Evolutionary conservation across 2,329 filamentous ascomycete species (phyloP).

Genomic region (Trichoderma hamatum): DNA sequence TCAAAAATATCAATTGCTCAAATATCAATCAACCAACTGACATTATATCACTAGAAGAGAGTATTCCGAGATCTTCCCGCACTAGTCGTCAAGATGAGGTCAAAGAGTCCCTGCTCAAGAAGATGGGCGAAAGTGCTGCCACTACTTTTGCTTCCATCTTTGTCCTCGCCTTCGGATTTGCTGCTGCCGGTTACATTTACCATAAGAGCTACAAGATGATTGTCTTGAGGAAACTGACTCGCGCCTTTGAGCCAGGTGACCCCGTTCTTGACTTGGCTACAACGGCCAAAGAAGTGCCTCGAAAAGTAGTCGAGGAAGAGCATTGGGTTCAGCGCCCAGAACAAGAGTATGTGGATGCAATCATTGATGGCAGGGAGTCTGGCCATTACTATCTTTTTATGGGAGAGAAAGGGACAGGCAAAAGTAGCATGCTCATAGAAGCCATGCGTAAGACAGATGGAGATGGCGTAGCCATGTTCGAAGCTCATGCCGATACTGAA

Average conservation of each 20-base stretch:
- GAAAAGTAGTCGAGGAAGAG: conserved; percentile 45
- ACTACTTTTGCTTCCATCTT: conserved; percentile 76
- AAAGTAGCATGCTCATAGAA: conserved; percentile 93
- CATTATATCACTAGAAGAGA: neutral
- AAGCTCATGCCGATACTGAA: conserved; percentile 91
- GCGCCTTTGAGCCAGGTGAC: conserved; percentile 89
- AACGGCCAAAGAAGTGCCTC: conserved; percentile 58
- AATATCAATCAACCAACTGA: conserved; percentile 4
- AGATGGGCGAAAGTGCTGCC: conserved; percentile 73
- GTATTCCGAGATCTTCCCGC: neutral
- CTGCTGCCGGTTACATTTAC: conserved; percentile 72
- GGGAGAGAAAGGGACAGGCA: conserved; percentile 94
- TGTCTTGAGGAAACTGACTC: conserved; percentile 89
- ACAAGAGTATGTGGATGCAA: conserved; percentile 78
- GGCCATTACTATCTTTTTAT: conserved; percentile 92
- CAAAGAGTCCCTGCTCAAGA: conserved; percentile 50
- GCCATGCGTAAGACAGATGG: conserved; percentile 93
- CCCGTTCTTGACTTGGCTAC: conserved; percentile 83
- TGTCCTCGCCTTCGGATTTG: conserved; percentile 68
- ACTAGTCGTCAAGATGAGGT: neutral
- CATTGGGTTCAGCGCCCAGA: conserved; percentile 82
- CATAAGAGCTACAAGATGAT: conserved; percentile 86
- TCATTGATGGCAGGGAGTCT: conserved; percentile 70
- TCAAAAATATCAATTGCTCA: neutral
- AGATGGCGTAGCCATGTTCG: conserved; percentile 90